Evolutionary conservation across 305 asterid genomes (phyloP).

Genomic region (Fraxinus paxiana): DNA sequence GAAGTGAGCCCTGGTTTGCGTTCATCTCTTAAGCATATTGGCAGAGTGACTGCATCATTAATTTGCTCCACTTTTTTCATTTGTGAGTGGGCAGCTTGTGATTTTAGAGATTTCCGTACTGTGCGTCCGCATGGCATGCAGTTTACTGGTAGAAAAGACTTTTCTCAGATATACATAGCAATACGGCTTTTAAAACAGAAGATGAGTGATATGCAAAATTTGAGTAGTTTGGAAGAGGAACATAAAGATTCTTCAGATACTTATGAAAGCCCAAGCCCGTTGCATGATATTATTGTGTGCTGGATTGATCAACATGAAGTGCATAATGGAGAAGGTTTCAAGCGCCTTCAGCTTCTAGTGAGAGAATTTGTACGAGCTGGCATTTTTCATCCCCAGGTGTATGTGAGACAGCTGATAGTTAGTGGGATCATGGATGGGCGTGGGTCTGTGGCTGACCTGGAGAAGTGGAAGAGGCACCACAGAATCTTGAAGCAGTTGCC

Average conservation of each 20-base stretch:
- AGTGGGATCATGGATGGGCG: constrained; percentile 84
- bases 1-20: constrained; percentile 74
- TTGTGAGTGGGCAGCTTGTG: constrained; percentile 98
- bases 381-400: constrained; percentile 81
- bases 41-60: constrained; percentile 52
- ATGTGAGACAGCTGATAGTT: constrained; percentile 87
- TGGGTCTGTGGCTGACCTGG: constrained; percentile 54
- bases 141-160: constrained; percentile 83
- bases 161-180: constrained; percentile 76
- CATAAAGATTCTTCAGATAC: constrained; percentile 40
- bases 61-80: constrained; percentile 78
- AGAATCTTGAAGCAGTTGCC: constrained; percentile 90
- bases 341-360: constrained; percentile 69
- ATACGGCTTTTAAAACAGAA: constrained; percentile 74
- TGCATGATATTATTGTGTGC: constrained; percentile 87
- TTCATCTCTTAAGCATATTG: constrained; percentile 72
- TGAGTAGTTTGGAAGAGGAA: constrained; percentile 37
- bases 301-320: constrained; percentile 99
- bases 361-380: constrained; percentile 71
- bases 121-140: constrained; percentile 64
- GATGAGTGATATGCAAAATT: constrained; percentile 46
- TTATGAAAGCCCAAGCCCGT: constrained; percentile 78
- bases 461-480: constrained; percentile 69
- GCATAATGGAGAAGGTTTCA: constrained; percentile 74
- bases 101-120: constrained; percentile 74